Conservation (phyloP, 768 basidiomycete species). For the Rhodotorula taiwanensis region DNA sequence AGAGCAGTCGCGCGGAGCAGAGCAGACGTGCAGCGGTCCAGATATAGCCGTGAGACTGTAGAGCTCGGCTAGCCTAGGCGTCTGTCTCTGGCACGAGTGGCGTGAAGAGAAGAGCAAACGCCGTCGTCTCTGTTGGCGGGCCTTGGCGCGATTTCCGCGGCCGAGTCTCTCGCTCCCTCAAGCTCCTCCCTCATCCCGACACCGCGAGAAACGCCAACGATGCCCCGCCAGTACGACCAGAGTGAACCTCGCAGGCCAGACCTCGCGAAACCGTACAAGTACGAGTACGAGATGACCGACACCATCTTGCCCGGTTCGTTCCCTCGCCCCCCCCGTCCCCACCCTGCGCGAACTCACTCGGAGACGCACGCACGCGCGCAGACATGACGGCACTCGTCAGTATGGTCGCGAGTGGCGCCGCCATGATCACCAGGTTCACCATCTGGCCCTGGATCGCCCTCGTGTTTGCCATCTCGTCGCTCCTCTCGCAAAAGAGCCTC, state of each 20-base stretch:
- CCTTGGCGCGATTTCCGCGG: too few relatives aligned
- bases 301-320: conserved; percentile 7
- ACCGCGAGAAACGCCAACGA: too few relatives aligned
- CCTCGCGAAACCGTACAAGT: conserved; percentile 8
- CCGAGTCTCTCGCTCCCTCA: too few relatives aligned
- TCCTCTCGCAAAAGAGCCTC: conserved; percentile 12
- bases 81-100: too few relatives aligned
- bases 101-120: too few relatives aligned
- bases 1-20: too few relatives aligned
- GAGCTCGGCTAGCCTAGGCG: not conserved
- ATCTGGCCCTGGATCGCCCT: conserved; percentile 26
- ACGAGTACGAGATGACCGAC: conserved; percentile 1
- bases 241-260: conserved; percentile 8
- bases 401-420: conserved; percentile 13
- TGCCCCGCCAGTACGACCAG: conserved; percentile 14
- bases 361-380: not conserved
- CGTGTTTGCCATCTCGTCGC: conserved; percentile 6
- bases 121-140: too few relatives aligned
- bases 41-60: conserved; percentile 15
- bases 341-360: not conserved
- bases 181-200: too few relatives aligned
- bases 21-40: too few relatives aligned
- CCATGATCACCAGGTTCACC: conserved; percentile 26
- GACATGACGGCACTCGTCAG: conserved; percentile 9
- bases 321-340: not conserved